Evolutionary conservation across 495 filamentous ascomycete genomes (phyloP), one percentile per base, ranked within the genome.

Genomic region (Cercophora sp.): DNA sequence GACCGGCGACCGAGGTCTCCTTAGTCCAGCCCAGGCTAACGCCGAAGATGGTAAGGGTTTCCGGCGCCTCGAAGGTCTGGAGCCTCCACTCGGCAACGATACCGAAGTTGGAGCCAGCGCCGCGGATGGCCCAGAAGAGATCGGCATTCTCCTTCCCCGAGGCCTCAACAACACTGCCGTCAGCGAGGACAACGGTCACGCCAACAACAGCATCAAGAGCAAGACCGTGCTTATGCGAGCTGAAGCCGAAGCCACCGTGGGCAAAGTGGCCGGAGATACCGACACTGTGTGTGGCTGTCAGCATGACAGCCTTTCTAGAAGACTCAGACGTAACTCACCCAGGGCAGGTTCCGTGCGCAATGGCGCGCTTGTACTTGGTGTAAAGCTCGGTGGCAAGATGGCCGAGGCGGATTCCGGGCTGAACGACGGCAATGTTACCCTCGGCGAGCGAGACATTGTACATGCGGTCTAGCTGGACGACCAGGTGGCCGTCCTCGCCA

Each of bases 271-370:
- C 73, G 15, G 58, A 64, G n/a, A 75, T 65, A 3, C 72, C 72
- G 42, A 75, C 73, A 19, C 73, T 75, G 35, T n/a, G n/a, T n/a
- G n/a, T 39, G 13, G 9, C 22, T 1, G 31, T 37, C 22, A 49
- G 31, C n/a, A 9, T 1, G 10, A 6, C 13, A 26, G 5, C 19
- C 13, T 9, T n/a, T 0, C 26, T 23, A 11, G 1, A 20, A 15
- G 18, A 37, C 8, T 15, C 11, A 20, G 31, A 15, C n/a, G 18
- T 15, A 4, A 60, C 47, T 8, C 51, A 74, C 72, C 70, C 68
- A n/a, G 73, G 72, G 48, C 71, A 77, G 24, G 69, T 77, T 20
- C 73, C 73, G 48, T 77, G 72, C 23, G 65, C 63, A 43, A 77
- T 68, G 4, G 64, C 70, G 4, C 73, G 60, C 22, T 65, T 65